Evolutionary conservation across 2,329 filamentous ascomycete species (phyloP).

Genomic region (Xylaria sp.): DNA sequence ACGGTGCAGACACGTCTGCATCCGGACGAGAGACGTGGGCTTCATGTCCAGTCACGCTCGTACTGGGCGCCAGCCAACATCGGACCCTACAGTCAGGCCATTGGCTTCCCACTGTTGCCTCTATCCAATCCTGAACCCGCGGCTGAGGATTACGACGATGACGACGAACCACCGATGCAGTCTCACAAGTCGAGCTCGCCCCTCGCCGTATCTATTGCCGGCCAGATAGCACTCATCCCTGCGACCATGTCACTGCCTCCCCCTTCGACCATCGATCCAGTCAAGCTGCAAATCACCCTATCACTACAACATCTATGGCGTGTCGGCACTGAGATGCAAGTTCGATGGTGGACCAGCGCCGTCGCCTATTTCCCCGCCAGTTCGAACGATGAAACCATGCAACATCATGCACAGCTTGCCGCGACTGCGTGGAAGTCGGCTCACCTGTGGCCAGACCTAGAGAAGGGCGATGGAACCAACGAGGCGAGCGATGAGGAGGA

Average conservation of each 20-base stretch:
- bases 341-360: constrained; percentile 68
- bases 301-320: constrained; percentile 87
- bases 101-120: constrained; percentile 45
- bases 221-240: constrained; percentile 85
- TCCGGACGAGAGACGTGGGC: constrained; percentile 40
- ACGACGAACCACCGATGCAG: constrained; percentile 21
- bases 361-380: constrained; percentile 64
- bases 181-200: constrained; percentile 6
- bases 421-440: constrained; percentile 44
- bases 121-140: constrained; percentile 17
- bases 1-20: constrained; percentile 34
- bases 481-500: constrained; percentile 44
- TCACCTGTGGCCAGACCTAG: constrained; percentile 31
- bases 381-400: constrained; percentile 20
- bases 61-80: constrained; percentile 99
- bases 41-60: constrained; percentile 88
- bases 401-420: constrained; percentile 38
- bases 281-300: constrained; percentile 58
- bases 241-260: constrained; percentile 61
- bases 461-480: constrained; percentile 38
- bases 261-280: constrained; percentile 37
- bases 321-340: constrained; percentile 65
- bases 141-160: constrained; percentile 14
- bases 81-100: constrained; percentile 90
- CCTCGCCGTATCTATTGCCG: constrained; percentile 62